Evolutionary conservation across 2,329 filamentous ascomycete genomes (phyloP), one percentile per base, ranked within the genome.

Genomic region (Pseudonectria foliicola): DNA sequence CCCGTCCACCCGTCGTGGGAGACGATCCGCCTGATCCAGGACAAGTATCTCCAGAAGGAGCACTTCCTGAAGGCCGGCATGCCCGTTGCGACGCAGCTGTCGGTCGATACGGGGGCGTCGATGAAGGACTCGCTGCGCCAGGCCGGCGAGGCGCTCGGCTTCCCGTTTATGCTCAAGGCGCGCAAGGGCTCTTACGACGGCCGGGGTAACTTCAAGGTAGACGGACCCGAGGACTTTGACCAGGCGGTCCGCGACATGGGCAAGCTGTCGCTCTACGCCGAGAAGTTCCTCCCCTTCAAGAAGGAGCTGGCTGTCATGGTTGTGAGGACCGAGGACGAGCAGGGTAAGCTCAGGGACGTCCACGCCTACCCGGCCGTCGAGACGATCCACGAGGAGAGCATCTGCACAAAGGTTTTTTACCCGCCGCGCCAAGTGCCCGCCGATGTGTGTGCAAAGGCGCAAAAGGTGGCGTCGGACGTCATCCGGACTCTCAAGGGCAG

Each of bases 301-400:
- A 81, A 83, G 64, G 90, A 96, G 64, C 67, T 96, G 34, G 85
- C 92, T 5, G 89, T 95, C 47, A 95, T 96, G 80, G 90, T 95
- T 7, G 78, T 96, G 38, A 85, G 94, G 54, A 94, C 85, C 1
- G 84, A 89, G 54, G 80, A 93, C 46, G 63, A 67, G 29, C 57
- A 66, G 3, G 72, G 72, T 1, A 62, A 62, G 11, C 56, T 70
- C 7, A 71, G 63, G 39, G 57, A 57, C 11, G 59, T 74, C 10
- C 66, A 88, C 23, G 77, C 89, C 4, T 96, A 92, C 56, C 89
- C 92, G 1, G 83, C 82, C 0, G 89, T 95, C 2, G 92, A 98
- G 67, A 96, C 90, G 1, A 75, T 96, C 21, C 92, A 98, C 51
- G 86, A 95, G 61, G 85, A 96, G 60, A 92, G 80, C 54, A 88